Conservation (phyloP, 73 alveolate species). For the Paramecium bursaria region DNA sequence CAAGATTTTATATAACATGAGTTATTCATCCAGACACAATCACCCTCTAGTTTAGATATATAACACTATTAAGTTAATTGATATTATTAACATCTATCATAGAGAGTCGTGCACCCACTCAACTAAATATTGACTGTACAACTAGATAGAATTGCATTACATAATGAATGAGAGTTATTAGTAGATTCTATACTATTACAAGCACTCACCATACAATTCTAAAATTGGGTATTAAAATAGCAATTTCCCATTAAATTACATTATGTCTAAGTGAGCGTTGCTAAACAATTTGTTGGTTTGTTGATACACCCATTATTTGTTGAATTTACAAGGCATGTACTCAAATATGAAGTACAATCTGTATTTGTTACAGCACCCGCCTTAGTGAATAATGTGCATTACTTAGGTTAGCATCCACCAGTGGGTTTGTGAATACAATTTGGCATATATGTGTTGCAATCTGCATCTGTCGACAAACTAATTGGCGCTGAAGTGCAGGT, state of each 20-base stretch:
- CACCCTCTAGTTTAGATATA: too few species aligned
- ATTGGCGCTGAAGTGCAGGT: constrained; percentile 18
- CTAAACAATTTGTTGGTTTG: too few species aligned
- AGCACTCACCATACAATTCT: too few species aligned
- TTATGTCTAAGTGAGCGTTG: too few species aligned
- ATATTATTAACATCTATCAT: too few species aligned
- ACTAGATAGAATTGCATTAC: background rate
- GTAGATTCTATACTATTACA: too few species aligned
- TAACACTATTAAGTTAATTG: too few species aligned
- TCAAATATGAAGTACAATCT: constrained; percentile 2
- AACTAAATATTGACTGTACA: too few species aligned
- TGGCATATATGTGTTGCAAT: background rate
- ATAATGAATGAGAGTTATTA: background rate
- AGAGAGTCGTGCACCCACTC: too few species aligned
- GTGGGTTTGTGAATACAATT: background rate
- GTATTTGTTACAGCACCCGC: background rate
- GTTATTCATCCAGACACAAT: background rate
- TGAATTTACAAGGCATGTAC: background rate
- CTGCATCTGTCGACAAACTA: background rate
- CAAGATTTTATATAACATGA: background rate
- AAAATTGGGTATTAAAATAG: too few species aligned
- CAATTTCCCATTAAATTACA: too few species aligned
- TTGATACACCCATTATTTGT: too few species aligned
- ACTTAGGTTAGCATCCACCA: constrained; percentile 16
- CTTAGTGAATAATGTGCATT: background rate